Base-by-base conservation (phyloP, 371 early-diverging fungal genomes). In the Parasitella parasitica region DNA sequence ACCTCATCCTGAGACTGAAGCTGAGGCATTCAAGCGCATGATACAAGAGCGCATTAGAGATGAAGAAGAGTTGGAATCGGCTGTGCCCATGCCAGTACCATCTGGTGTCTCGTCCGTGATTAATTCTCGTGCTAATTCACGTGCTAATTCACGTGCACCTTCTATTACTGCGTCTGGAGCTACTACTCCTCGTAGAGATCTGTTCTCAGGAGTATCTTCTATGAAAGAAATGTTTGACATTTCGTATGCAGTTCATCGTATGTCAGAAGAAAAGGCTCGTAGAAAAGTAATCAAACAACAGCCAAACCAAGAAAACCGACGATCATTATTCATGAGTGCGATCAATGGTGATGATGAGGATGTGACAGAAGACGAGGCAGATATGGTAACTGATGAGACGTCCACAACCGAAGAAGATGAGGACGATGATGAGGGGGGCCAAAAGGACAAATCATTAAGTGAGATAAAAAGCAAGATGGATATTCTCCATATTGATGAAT, bases 191-290 rank as follows among this genome's bases (percentile, higher is more conserved):
- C 70, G 80, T 18, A 51, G 71, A 16, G 79, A 78, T 38, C 22
- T 79, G 7, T 79, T 71, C 54, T 72, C 77, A 4, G 83, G 81
- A 1, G 76, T 85, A 30, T 70, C 80, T 13, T 72, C 79, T 1
- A 77, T 86, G 72, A 86, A 84, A 60, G 87, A 84, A 53, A 77
- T 80, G 65, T 85, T 87, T 72, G 84, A 85, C 69, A 81, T 87
- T 18, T 83, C 84, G 5, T 85, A 82, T 56, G 82, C 88, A 0
- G 82, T 85, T 12, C 85, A 84, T 57, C 81, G 86, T 13, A 82
- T 85, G 78, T 76, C 83, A 28, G 88, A 86, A 60, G 86, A 88
- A 66, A 72, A 70, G 2, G 57, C 74, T 15, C 73, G 79, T 20
- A 75, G 77, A 57, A 80, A 70, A 20, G 22, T 60, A 1, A 39